These are phyloP conservation scores for Starmerella sirachaensis DNA, from an alignment of 805 yeast genomes.

Conservation along the genomic window DNA sequence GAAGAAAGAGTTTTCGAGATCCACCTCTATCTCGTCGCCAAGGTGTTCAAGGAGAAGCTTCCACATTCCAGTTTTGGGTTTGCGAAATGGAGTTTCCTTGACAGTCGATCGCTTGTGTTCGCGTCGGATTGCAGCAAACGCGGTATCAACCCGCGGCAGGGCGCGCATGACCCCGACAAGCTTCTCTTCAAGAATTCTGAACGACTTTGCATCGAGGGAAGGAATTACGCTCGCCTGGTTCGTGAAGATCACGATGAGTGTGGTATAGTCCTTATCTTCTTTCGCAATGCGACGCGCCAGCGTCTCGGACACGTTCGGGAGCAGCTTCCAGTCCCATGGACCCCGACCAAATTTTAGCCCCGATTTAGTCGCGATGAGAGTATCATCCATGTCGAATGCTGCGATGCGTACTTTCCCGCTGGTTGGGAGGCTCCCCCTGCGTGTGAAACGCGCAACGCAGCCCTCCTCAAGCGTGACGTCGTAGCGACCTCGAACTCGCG, in stretches of 20 bases:
- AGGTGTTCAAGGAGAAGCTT: constrained; percentile 37
- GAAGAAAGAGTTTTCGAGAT: constrained; percentile 40
- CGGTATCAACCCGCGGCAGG: constrained; percentile 12
- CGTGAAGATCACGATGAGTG: constrained; percentile 56
- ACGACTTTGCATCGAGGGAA: constrained; percentile 27
- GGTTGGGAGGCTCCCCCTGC: too few species aligned
- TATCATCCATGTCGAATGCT: constrained; percentile 78
- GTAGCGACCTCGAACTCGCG: neutral
- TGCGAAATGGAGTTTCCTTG: constrained; percentile 28
- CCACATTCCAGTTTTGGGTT: constrained; percentile 78
- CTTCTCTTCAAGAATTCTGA: constrained; percentile 27
- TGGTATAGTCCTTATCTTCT: neutral
- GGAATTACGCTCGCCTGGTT: constrained; percentile 66
- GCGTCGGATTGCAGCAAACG: constrained; percentile 53
- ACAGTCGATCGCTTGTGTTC: constrained; percentile 13
- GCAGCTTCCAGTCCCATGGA: constrained; percentile 63
- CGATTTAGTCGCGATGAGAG: constrained; percentile 55
- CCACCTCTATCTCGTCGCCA: constrained; percentile 27
- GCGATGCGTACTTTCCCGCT: constrained; percentile 32
- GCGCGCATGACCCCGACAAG: constrained; percentile 9
- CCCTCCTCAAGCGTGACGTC: constrained; percentile 3
- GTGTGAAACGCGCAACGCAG: neutral
- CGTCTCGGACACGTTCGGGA: constrained; percentile 8
- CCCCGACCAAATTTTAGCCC: constrained; percentile 46
- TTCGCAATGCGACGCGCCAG: neutral